A percentile compares a stretch with the other conserved stretches of the same genome.
Evolutionary conservation across 2,329 filamentous ascomycete genomes (phyloP).

Genomic region (Penicillium thymicola): DNA sequence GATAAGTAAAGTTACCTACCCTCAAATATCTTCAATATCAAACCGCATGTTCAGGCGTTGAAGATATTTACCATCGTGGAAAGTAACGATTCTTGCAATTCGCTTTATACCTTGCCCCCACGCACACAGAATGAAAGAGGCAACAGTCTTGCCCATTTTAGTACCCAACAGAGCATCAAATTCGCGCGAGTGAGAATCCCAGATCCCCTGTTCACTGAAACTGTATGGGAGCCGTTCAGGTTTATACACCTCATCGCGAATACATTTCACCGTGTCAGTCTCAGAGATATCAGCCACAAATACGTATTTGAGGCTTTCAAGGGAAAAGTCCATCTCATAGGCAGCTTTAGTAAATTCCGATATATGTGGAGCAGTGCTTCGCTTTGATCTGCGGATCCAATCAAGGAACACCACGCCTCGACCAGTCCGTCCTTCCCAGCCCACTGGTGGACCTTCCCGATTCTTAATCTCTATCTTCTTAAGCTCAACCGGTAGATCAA

Average conservation of each 20-base stretch:
- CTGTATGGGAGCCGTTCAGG: neutral
- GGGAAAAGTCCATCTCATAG: neutral
- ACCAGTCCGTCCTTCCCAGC: slow-evolving; percentile 5
- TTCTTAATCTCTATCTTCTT: neutral
- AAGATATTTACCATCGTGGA: neutral
- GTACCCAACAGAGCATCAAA: slow-evolving; percentile 1
- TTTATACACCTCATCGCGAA: neutral
- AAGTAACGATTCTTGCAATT: slow-evolving; percentile 3
- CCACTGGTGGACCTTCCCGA: neutral
- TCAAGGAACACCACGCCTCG: slow-evolving; percentile 4
- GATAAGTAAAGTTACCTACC: neutral
- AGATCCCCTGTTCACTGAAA: neutral
- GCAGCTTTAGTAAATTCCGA: slow-evolving; percentile 5
- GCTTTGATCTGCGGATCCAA: neutral
- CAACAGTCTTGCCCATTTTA: neutral
- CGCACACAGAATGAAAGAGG: neutral
- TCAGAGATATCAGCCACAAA: neutral
- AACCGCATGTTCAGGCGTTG: neutral
- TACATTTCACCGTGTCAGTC: neutral
- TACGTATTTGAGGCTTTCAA: neutral
- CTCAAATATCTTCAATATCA: neutral
- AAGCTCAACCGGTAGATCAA: neutral
- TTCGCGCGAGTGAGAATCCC: neutral
- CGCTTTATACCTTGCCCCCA: neutral
- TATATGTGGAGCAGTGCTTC: neutral